Evolutionary conservation across 2,329 filamentous ascomycete species (phyloP), one percentile per base, ranked within the genome.

Genomic region (Rutstroemia sp.): DNA sequence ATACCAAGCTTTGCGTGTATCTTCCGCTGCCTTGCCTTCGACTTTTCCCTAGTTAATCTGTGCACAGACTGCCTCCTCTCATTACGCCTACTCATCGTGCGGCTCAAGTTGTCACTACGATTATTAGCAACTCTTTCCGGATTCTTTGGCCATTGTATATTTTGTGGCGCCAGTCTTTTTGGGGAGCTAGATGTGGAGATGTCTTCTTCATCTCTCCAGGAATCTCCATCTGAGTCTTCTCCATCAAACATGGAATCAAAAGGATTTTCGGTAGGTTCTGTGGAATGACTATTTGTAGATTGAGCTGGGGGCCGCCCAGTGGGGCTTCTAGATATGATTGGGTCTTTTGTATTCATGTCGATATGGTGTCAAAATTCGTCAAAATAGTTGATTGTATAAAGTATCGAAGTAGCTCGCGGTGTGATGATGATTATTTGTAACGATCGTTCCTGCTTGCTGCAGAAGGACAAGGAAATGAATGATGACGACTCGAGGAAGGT

Each of bases 1-100:
- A 88, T 87, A 12, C 83, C 83, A 8, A 80, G 80, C 70, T 78
- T 76, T 56, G 77, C 75, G 68, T 84, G 81, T 66, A 84, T 76
- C 21, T 77, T 76, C 64, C 80, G 81, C 64, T 87, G 83, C 52
- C 83, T 76, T 30, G 78, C 77, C 54, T 78, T 78, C 3, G 84
- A 87, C 66, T 78, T 84, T 21, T 71, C 67, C 53, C 73, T 67
- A 19, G 67, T 68, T 12, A 70, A 64, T 57, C 71, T 73, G 30
- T 69, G 65, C 3, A 70, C 65, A 5, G 68, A 69, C 46, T 65
- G 64, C 53, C 60, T 62, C 57, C 62, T 64, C 14, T 64, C 60
- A 14, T 55, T 21, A 27, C 59, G 65, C 36, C 62, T 54, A 27
- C 59, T 63, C 25, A 36, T 57, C 16, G 47, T 51, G 8, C 63